Conservation (phyloP, 176 grass and related monocot genomes). For the Aegilops tauschii region DNA sequence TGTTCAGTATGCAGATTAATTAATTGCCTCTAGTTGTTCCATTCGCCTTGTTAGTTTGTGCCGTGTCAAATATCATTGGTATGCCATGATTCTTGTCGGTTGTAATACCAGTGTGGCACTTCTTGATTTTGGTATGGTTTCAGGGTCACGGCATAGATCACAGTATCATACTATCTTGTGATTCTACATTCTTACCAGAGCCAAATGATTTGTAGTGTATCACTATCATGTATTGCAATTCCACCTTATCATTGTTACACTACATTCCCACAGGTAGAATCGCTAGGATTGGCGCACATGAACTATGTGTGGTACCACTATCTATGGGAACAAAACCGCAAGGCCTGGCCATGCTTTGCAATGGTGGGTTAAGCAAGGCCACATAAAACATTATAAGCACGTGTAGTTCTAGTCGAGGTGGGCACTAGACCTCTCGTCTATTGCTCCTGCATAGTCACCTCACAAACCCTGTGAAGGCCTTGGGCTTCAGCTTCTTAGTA, state of each 20-base stretch:
- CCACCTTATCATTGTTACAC: not conserved
- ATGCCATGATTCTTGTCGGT: not conserved
- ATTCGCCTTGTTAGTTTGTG: not conserved
- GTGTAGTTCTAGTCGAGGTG: not conserved
- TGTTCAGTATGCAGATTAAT: not conserved
- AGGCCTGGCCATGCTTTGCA: not conserved
- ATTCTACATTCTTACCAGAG: not conserved
- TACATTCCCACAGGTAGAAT: not conserved
- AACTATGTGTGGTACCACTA: not conserved
- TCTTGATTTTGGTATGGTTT: slow-evolving; percentile 1
- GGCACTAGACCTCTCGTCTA: not conserved
- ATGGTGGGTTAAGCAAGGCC: not conserved
- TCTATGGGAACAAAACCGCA: not conserved
- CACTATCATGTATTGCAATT: not conserved
- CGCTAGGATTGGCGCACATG: not conserved
- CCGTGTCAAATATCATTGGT: not conserved
- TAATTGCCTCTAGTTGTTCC: not conserved
- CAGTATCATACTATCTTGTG: not conserved
- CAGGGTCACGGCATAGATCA: not conserved
- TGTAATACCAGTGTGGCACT: not conserved
- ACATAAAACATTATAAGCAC: not conserved
- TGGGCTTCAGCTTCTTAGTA: not conserved
- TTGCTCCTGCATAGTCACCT: not conserved
- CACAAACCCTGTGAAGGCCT: not conserved
- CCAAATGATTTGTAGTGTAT: not conserved